phyloP scores from a whole-genome alignment of 176 grass and related monocot species.

The Triticum turgidum region DNA sequence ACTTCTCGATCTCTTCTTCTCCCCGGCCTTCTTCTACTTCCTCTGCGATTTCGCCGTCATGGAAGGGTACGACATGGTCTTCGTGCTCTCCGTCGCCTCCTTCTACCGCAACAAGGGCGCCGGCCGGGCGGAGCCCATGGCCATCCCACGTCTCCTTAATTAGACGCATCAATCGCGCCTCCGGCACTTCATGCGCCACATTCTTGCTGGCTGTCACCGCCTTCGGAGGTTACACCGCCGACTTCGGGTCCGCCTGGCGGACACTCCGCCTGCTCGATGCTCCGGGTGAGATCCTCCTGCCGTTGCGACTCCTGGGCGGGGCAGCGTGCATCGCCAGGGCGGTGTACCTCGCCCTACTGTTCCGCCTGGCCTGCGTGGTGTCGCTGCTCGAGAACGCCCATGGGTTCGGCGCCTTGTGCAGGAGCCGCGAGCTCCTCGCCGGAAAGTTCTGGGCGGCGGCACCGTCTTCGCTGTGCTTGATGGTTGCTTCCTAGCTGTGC shows the following conservation, averaged over 20 bases:
- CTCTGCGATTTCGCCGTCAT: background rate
- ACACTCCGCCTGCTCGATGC: background rate
- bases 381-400: background rate
- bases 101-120: background rate
- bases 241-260: background rate
- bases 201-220: background rate
- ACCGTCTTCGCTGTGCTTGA: background rate
- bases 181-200: background rate
- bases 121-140: too few species aligned
- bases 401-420: background rate
- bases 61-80: too few species aligned
- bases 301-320: background rate
- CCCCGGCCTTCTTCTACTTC: background rate
- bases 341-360: background rate
- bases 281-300: background rate
- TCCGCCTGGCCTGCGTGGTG: background rate
- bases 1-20: too few species aligned
- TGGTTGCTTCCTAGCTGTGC: background rate
- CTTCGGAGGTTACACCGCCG: background rate
- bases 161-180: background rate
- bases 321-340: background rate
- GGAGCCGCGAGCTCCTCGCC: background rate
- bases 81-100: background rate
- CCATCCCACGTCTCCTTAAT: background rate
- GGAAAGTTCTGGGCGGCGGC: background rate